Evolutionary conservation across 371 early-diverging fungal species (phyloP), one percentile per base, ranked within the genome.

Genomic region (Racocetra persica): DNA sequence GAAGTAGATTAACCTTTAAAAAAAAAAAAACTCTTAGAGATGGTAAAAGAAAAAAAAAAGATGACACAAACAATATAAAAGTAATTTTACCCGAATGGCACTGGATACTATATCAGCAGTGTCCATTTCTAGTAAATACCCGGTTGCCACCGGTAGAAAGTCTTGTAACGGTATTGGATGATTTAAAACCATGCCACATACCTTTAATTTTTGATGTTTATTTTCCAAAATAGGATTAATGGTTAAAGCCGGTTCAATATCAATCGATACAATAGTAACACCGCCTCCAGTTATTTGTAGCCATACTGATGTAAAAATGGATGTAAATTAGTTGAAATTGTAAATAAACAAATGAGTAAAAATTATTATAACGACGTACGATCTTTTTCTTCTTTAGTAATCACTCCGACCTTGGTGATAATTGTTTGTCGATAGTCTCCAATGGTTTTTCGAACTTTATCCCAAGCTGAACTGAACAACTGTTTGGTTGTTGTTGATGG

Each of bases 341-440:
- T n/a, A 41, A 41, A 45, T 71, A 71, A 71, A 71, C 22, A 5
- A 70, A 22, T 41, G 18, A 71, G 11, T 24, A 22, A 71, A 38
- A 55, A 60, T 38, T 26, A 59, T 54, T 20, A 22, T 24, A n/a
- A 71, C 55, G 60, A 54, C 45, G 20, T 51, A 22, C 51, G 51
- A 41, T n/a, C 52, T 74, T n/a, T 10, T 45, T 66, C 57, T 36
- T 13, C 69, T 65, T 45, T 65, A 2, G 82, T 83, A 83, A 81
- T 84, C 81, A 14, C 86, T 1, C 72, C 72, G 18, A 41, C 51
- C 41, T 71, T 71, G 14, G 52, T 71, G 8, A 71, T 51, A 18
- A 28, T 71, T 24, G 51, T 52, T 26, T 32, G 72, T 52, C 54
- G 49, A 71, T 16, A 52, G 2, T 18, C 52, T n/a, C 52, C 72